These are phyloP conservation scores for Hypomyces perniciosus DNA, from an alignment of 2,329 filamentous ascomycete species.

Conservation along the genomic window DNA sequence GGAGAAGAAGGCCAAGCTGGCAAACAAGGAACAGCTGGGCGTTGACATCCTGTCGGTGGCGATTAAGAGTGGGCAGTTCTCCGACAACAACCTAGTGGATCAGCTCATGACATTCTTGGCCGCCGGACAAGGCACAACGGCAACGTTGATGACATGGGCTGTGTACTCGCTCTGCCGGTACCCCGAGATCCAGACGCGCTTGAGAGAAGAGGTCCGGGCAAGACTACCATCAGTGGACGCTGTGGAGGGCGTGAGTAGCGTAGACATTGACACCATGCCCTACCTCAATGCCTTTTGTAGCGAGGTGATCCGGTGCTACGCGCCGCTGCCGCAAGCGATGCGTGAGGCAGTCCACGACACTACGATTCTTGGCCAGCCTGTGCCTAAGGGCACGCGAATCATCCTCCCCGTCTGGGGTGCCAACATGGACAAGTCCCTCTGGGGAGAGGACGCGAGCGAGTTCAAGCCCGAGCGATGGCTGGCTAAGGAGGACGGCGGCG, in stretches of 20 bases:
- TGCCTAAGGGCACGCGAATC: slow-evolving; percentile 32
- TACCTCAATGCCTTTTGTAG: slow-evolving; percentile 38
- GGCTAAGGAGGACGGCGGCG: slow-evolving; percentile 6
- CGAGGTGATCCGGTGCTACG: slow-evolving; percentile 37
- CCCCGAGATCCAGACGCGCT: slow-evolving; percentile 56
- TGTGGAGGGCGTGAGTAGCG: not conserved
- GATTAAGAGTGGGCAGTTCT: slow-evolving; percentile 67
- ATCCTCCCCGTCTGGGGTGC: slow-evolving; percentile 26
- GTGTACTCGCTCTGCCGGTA: slow-evolving; percentile 62
- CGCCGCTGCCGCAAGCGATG: slow-evolving; percentile 25
- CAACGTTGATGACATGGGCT: slow-evolving; percentile 67
- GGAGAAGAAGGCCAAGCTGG: slow-evolving; percentile 56
- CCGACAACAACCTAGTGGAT: slow-evolving; percentile 70
- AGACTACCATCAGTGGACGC: not conserved
- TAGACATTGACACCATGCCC: slow-evolving; percentile 11
- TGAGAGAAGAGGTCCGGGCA: slow-evolving; percentile 57
- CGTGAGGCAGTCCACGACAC: slow-evolving; percentile 28
- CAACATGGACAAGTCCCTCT: slow-evolving; percentile 26
- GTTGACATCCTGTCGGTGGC: slow-evolving; percentile 77
- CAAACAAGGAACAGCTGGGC: slow-evolving; percentile 43
- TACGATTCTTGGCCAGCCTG: slow-evolving; percentile 25
- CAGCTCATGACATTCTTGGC: slow-evolving; percentile 88
- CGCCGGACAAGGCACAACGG: slow-evolving; percentile 75
- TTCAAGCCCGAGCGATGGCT: slow-evolving; percentile 35
- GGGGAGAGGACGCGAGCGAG: slow-evolving; percentile 30